Evolutionary conservation across 768 basidiomycete species (phyloP), one percentile per base, ranked within the genome.

Genomic region (Pleurotus giganteus): DNA sequence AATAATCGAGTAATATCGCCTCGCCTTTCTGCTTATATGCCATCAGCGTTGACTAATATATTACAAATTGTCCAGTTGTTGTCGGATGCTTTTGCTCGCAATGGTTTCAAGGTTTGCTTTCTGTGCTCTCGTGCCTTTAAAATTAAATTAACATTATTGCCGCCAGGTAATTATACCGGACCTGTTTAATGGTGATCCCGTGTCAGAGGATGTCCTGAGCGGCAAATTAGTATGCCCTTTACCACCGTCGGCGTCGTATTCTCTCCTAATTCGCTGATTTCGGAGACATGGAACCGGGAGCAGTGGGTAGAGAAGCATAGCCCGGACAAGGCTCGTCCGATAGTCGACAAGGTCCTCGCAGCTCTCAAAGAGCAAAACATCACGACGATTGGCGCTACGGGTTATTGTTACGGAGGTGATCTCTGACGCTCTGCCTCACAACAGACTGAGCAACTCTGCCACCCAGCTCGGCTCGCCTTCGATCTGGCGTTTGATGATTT

Each of bases 401-500:
- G 70, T 0, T 72, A 66, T 60, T 74, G 72, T 56, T 60, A 65
- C 27, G 64, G 67, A 24, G 64, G 60, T 29, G 32, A 34, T 17
- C n/a, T n/a, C n/a, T n/a, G n/a, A n/a, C n/a, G n/a, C n/a, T n/a
- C n/a, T n/a, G n/a, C n/a, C n/a, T n/a, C n/a, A n/a, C n/a, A n/a
- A n/a, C n/a, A n/a, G n/a, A n/a, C n/a, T n/a, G n/a, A n/a, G n/a
- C n/a, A n/a, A n/a, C n/a, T n/a, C n/a, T n/a, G n/a, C n/a, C n/a
- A n/a, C n/a, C n/a, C 56, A 36, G 54, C 32, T 12, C 26, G 24
- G 43, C 27, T 43, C 58, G 79, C 21, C 70, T 84, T 86, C 71
- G 78, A 87, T 60, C 76, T 87, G 51, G 83, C 82, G 2, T 80
- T 85, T 60, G 80, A 83, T 1, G 74, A 76, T 57, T 56, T 74